Evolutionary conservation across 345 rosid genomes (phyloP).

Genomic region (Gossypium mustelinum): DNA sequence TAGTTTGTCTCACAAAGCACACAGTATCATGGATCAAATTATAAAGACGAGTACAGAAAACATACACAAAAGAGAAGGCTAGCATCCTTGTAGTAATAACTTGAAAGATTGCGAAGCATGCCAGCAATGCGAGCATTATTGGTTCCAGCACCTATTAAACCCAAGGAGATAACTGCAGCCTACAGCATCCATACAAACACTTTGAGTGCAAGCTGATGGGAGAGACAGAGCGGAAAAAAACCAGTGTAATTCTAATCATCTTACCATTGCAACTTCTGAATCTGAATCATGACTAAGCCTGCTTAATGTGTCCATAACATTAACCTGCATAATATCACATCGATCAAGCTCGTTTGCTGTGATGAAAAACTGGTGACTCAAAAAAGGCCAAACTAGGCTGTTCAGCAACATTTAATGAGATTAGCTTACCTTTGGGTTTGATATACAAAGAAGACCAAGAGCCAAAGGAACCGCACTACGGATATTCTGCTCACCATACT

Average conservation of each 20-base stretch:
- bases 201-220: background rate
- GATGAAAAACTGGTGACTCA: background rate
- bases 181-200: constrained; percentile 30
- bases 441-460: constrained; percentile 92
- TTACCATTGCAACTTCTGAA: constrained; percentile 95
- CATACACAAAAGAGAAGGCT: constrained; percentile 91
- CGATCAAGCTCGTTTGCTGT: background rate
- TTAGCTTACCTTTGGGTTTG: constrained; percentile 78
- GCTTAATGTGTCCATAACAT: constrained; percentile 94
- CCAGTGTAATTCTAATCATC: constrained; percentile 14
- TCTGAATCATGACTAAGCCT: constrained; percentile 95
- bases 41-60: constrained; percentile 31
- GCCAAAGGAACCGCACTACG: constrained; percentile 95
- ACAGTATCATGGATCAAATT: background rate
- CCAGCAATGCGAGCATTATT: constrained; percentile 95
- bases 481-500: constrained; percentile 87
- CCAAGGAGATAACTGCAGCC: constrained; percentile 89
- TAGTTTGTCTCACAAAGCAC: constrained; percentile 1
- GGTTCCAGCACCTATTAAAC: constrained; percentile 96
- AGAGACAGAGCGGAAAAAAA: background rate
- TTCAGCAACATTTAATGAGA: background rate
- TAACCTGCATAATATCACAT: constrained; percentile 47
- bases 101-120: constrained; percentile 96
- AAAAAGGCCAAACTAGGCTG: background rate
- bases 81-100: constrained; percentile 93